Evolutionary conservation across 495 filamentous ascomycete genomes (phyloP).

Genomic region (Massariosphaeria phaeospora): DNA sequence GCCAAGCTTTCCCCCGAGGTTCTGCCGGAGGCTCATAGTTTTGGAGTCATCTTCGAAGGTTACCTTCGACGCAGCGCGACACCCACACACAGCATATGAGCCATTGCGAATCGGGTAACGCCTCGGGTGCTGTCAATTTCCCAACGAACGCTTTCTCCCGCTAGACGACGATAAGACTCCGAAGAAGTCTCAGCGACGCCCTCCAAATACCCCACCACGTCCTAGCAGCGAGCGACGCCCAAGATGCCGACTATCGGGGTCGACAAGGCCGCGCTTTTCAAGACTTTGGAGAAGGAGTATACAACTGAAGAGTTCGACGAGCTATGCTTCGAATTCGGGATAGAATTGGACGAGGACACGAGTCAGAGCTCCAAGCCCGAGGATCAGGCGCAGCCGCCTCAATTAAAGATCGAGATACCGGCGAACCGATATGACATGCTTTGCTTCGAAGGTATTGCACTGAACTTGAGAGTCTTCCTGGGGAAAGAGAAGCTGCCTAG

Average conservation of each 20-base stretch:
- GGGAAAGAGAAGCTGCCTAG: conserved; percentile 68
- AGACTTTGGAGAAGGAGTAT: conserved; percentile 86
- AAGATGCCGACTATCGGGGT: conserved; percentile 88
- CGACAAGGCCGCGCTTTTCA: conserved; percentile 90
- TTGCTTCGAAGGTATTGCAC: conserved; percentile 93
- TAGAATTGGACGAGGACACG: conserved; percentile 95
- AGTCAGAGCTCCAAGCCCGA: conserved; percentile 27
- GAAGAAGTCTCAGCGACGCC: no score
- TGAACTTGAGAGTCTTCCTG: conserved; percentile 93
- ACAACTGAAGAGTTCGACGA: conserved; percentile 93
- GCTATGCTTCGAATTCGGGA: conserved; percentile 96
- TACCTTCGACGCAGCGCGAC: not conserved
- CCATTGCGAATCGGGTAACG: no score
- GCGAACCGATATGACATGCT: conserved; percentile 99
- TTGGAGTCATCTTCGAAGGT: conserved; percentile 16
- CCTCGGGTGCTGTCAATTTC: no score
- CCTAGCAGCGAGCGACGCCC: not conserved
- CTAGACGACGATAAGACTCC: no score
- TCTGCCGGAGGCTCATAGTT: conserved; percentile 5
- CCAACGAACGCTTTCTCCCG: no score
- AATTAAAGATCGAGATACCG: conserved; percentile 98
- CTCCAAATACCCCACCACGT: conserved; percentile 19
- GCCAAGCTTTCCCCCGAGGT: not conserved
- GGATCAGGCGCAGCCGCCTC: conserved; percentile 50
- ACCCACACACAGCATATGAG: not conserved